Conservation (phyloP, 2,329 filamentous ascomycete genomes). For the Sclerotinia subarctica region DNA sequence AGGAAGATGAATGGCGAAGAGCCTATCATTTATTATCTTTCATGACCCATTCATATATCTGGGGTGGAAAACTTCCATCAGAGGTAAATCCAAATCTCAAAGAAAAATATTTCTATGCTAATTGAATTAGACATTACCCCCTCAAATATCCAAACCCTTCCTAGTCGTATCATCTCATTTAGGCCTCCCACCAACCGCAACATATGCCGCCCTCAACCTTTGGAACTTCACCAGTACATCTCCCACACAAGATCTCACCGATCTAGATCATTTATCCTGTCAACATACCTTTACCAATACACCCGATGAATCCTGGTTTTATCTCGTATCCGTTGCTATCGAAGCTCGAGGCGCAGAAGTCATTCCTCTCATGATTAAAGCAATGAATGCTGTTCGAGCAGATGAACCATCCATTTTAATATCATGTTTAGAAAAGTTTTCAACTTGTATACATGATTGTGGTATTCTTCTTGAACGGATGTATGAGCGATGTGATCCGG, state of each 20-base stretch:
- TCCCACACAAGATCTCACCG: constrained; percentile 31
- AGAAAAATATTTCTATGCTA: background rate
- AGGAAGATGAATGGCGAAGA: constrained; percentile 72
- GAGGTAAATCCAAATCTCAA: constrained; percentile 54
- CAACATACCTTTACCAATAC: constrained; percentile 86
- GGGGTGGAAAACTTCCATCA: constrained; percentile 73
- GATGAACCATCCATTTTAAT: constrained; percentile 60
- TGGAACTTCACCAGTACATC: constrained; percentile 80
- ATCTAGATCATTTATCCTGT: constrained; percentile 63
- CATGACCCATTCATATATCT: constrained; percentile 82
- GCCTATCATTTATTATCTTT: constrained; percentile 79
- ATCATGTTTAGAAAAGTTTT: constrained; percentile 61
- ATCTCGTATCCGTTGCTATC: constrained; percentile 83
- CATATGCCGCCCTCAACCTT: constrained; percentile 79
- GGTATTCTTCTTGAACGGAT: constrained; percentile 70
- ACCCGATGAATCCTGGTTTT: constrained; percentile 92
- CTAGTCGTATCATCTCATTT: constrained; percentile 68
- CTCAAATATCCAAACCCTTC: constrained; percentile 73
- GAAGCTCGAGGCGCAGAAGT: constrained; percentile 75
- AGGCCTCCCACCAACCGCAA: constrained; percentile 83
- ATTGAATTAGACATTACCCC: constrained; percentile 58
- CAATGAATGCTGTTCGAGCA: constrained; percentile 64
- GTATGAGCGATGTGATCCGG: constrained; percentile 84
- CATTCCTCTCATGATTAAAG: constrained; percentile 73
- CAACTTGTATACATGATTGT: constrained; percentile 65